Percentiles rank a stretch among this genome's conserved stretches.
These are phyloP conservation scores for Geotrichum reessii DNA, from an alignment of 1,139 yeast genomes.

Conservation along the genomic window DNA sequence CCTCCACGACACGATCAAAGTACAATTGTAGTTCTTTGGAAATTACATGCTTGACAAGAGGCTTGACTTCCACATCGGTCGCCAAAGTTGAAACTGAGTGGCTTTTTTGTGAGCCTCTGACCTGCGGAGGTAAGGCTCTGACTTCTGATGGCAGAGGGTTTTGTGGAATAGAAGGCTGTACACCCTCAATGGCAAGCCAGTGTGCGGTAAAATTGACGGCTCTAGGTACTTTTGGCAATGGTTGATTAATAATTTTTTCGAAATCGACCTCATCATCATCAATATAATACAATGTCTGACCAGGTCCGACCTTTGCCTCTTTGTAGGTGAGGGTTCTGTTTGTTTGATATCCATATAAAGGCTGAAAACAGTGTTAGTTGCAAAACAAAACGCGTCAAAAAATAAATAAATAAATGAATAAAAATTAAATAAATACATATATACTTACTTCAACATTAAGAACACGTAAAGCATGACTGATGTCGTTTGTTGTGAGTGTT, in stretches of 20 bases:
- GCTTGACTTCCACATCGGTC: constrained; percentile 72
- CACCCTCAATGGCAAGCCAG: constrained; percentile 98
- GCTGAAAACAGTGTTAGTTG: constrained; percentile 23
- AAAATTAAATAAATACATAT: neutral
- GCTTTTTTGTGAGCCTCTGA: constrained; percentile 39
- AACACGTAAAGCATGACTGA: constrained; percentile 73
- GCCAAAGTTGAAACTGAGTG: constrained; percentile 35
- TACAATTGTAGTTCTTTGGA: constrained; percentile 91
- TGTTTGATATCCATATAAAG: constrained; percentile 45
- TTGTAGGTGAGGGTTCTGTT: constrained; percentile 57
- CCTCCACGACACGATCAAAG: constrained; percentile 85
- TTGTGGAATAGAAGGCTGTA: constrained; percentile 95
- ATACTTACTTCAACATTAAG: constrained; percentile 63
- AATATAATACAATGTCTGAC: constrained; percentile 86
- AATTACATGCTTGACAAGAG: constrained; percentile 91
- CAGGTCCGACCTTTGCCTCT: constrained; percentile 86
- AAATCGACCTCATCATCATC: constrained; percentile 92
- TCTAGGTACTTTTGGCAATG: constrained; percentile 91
- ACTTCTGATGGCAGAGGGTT: constrained; percentile 70
- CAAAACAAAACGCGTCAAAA: neutral
- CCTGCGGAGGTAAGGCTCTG: constrained; percentile 39
- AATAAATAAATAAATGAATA: constrained; percentile 39
- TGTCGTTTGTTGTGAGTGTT: constrained; percentile 72
- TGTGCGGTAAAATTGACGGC: constrained; percentile 92
- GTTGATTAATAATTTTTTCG: constrained; percentile 88